Evolutionary conservation across 75 land plant genomes (phyloP), one percentile per base, ranked within the genome.

Genomic region (Picea sitchensis): DNA sequence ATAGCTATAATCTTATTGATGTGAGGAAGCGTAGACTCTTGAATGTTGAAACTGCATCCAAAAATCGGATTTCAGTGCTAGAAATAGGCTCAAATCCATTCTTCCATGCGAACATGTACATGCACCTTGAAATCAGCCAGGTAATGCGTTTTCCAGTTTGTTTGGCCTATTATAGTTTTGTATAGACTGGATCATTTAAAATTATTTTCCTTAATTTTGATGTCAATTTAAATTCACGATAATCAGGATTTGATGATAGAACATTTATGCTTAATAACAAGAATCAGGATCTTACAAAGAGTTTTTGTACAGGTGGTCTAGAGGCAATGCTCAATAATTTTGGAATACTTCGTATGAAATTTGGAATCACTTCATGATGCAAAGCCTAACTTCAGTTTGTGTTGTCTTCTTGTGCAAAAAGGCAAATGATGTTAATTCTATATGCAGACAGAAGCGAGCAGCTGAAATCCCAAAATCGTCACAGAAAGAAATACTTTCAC

Each of bases 41-140:
- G 47, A 96, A 91, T 62, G 94, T 96, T 41, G 99, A 96, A 84
- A 88, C 93, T 30, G 99, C 99, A 79, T 96, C 99, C 15, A 89
- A 85, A 61, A 84, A 86, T 21, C 83, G 95, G 23, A 67, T 83
- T 71, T 94, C 95, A 31, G 78, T 89, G 32, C 72, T 63, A 31
- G 92, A 94, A 68, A 77, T 94, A 57, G 90, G 89, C 2, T 68
- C 77, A 69, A 64, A 59, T 51, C 97, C 98, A 51, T 91, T 92
- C 86, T 96, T 96, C 80, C 99, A 96, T 92, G 99, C 99, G 32
- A 96, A 96, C 68, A 96, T 96, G 98, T 96, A 96, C 81, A 73
- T 90, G 72, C 94, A 93, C 79, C 94, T 96, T 68, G 76, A 89
- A 21, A 89, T 96, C 2, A 41, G 78, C 36, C 98, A 96, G 94